Base-by-base conservation (phyloP, 108 stramenopile species). In the Asterionellopsis glacialis region DNA sequence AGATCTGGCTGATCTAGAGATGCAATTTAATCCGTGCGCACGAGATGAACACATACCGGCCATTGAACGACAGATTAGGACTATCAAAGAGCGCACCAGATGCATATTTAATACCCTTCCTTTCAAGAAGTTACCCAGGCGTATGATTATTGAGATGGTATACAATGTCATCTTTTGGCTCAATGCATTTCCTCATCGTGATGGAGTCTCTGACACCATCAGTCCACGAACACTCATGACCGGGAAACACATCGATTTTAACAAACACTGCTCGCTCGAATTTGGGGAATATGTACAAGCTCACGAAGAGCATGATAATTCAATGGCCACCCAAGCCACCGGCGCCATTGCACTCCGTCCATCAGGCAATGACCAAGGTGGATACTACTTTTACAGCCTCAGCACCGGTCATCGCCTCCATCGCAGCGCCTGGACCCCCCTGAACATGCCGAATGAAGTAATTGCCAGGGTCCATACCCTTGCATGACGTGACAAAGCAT, bases 281-380 rank as follows among this genome's bases (percentile, higher is more conserved):
- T 44, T 44, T 44, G 43, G 43, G 14, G 11, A 11, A 14, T 44
- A 44, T 44, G 43, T 44, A 14, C 43, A 44, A 44, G n/a, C n/a
- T n/a, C n/a, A n/a, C n/a, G n/a, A n/a, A n/a, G n/a, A n/a, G n/a
- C n/a, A n/a, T n/a, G n/a, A n/a, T n/a, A n/a, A n/a, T n/a, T n/a
- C n/a, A n/a, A n/a, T n/a, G n/a, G n/a, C n/a, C n/a, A n/a, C n/a
- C n/a, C n/a, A n/a, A n/a, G n/a, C n/a, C n/a, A n/a, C n/a, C n/a
- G n/a, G n/a, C n/a, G n/a, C n/a, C n/a, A 55, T 69, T 16, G 54
- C 43, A 9, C 39, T 62, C 1, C 41, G 61, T 0, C 65, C 75
- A 9, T 51, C 69, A 11, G 73, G 76, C 0, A 82, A 79, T 47
- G 0, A 21, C 0, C 82, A 83, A 59, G 77, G 77, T 3, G 64